Evolutionary conservation across 176 grass and related monocot genomes (phyloP), one percentile per base, ranked within the genome.

Genomic region (Phragmites australis): DNA sequence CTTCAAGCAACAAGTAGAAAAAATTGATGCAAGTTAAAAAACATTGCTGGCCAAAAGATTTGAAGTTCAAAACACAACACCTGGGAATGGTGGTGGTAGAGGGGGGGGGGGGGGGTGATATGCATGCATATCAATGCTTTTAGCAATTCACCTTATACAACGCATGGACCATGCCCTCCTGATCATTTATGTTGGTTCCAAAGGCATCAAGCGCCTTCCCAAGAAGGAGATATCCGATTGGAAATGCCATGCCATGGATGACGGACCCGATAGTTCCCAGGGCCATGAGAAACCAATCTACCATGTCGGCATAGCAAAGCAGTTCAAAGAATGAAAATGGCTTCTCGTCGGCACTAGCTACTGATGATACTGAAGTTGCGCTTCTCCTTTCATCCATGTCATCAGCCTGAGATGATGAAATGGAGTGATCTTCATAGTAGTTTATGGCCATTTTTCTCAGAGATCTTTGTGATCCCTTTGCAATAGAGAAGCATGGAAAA

Each of bases 241-340:
- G 91, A 66, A 87, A 83, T 70, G 91, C 91, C 78, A 89, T 87
- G 53, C 87, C 91, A 1, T 93, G 91, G 56, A 93, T 83, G 64
- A 87, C 17, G 1, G 91, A 84, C 9, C 91, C 91, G 0, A 82
- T 10, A 50, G 84, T 82, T 76, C 91, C 87, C 61, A 93, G 21
- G 40, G 77, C 81, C 84, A 90, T 88, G 66, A 90, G 82, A 14
- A 87, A 18, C 91, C 91, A 93, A 43, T 90, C 91, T 14, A 85
- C 47, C 0, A 22, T 59, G 8, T 93, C 85, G 0, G 91, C 88
- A 6, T 93, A 93, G 65, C 70, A 75, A 15, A 93, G 91, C 47
- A 93, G 84, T 44, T 12, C 41, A 23, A 55, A 60, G 76, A 93
- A 93, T 9, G 87, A 63, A 54, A 93, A 59, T 78, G 74, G 76